Base-by-base conservation (phyloP, 352 stramenopile species). In the Blastocystis sp. region DNA sequence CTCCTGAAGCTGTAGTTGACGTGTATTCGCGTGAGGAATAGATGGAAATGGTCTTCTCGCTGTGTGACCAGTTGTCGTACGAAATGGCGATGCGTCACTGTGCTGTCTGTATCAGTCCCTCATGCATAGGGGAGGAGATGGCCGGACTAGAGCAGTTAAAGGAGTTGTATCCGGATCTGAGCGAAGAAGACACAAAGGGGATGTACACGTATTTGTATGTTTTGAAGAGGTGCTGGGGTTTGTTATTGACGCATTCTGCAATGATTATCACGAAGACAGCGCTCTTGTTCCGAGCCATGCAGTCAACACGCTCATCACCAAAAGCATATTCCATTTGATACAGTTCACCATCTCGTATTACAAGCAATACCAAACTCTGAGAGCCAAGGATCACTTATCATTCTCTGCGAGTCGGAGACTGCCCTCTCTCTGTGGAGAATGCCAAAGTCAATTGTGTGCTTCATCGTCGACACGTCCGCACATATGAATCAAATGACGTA, bases 401-500 rank as follows among this genome's bases (percentile, higher is more conserved):
- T n/a, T n/a, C n/a, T n/a, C n/a, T n/a, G n/a, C n/a, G n/a, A n/a
- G n/a, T n/a, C n/a, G n/a, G n/a, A n/a, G n/a, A n/a, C n/a, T n/a
- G n/a, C n/a, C n/a, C n/a, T n/a, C n/a, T n/a, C n/a, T n/a, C n/a
- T n/a, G n/a, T n/a, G n/a, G n/a, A n/a, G n/a, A n/a, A 31, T 51
- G 37, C 50, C 26, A 19, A 70, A 45, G n/a, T 70, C 51, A 31
- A 85, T 85, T 31, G 41, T 85, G 33, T 62, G 41, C 1, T 59
- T 85, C 2, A 51, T 85, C 4, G 66, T 85, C 10, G 74, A 85
- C 39, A 85, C 74, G 16, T 85, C 74, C 50, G 74, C 50, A 16
- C 74, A 85, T 69, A 85, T 85, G 74, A 85, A 85, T 37, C 74
- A 85, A 29, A 31, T 85, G 61, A 85, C 51, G 19, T 24, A 51